phyloP scores from a whole-genome alignment of 106 monocot genomes.

The Phalaenopsis equestris region DNA sequence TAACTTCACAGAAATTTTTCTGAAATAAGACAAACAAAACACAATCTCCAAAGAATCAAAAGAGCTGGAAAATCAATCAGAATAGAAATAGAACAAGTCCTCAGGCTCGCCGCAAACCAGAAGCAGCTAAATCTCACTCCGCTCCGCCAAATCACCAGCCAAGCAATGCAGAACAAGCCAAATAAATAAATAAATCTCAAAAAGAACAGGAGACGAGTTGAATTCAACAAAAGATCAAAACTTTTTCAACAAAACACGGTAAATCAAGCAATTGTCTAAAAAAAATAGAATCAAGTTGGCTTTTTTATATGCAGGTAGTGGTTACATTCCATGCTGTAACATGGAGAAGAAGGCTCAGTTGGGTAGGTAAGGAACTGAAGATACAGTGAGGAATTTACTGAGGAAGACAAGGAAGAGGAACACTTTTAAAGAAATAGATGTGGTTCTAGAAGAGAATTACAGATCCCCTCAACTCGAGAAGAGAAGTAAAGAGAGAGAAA shows the following conservation, averaged over 20 bases:
- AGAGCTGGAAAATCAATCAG: background rate
- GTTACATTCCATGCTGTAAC: conserved; percentile 2
- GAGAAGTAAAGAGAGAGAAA: background rate
- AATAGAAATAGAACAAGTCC: background rate
- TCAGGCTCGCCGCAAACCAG: background rate
- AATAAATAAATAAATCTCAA: background rate
- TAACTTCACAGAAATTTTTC: background rate
- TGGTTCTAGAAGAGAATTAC: background rate
- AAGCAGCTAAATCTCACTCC: background rate
- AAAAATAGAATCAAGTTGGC: background rate
- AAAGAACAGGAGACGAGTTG: background rate
- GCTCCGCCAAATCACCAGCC: background rate
- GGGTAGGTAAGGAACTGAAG: conserved; percentile 2
- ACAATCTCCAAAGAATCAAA: background rate
- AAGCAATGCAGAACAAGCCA: background rate
- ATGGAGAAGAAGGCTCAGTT: conserved; percentile 1
- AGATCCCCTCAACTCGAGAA: background rate
- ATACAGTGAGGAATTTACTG: background rate
- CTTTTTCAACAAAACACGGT: background rate
- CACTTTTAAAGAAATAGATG: background rate
- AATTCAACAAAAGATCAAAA: background rate
- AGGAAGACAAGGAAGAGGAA: background rate
- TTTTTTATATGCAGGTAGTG: background rate
- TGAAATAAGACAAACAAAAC: background rate
- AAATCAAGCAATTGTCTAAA: background rate